These are phyloP conservation scores for Candolleomyces aberdarensis DNA, from an alignment of 768 basidiomycete species.

Conservation along the genomic window DNA sequence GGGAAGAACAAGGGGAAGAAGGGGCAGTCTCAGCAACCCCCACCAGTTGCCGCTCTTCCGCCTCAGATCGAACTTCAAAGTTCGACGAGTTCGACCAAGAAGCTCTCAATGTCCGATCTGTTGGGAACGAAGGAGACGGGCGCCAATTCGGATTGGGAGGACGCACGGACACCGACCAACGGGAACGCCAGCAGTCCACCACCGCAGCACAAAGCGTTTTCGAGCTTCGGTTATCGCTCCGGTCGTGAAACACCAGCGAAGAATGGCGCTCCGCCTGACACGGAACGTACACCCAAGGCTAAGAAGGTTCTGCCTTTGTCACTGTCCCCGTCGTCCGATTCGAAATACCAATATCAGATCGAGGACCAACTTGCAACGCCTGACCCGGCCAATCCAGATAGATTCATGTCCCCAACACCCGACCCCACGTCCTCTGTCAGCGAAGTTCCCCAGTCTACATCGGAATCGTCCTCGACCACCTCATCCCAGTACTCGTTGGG, in stretches of 20 bases:
- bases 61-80: slow-evolving; percentile 27
- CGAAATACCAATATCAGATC: slow-evolving; percentile 10
- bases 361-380: slow-evolving; percentile 30
- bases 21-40: slow-evolving; percentile 38
- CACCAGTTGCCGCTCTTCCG: slow-evolving; percentile 20
- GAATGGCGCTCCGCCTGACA: slow-evolving; percentile 24
- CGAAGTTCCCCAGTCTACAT: slow-evolving; percentile 68
- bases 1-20: slow-evolving; percentile 60
- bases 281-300: slow-evolving; percentile 40
- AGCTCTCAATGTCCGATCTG: slow-evolving; percentile 67
- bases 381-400: slow-evolving; percentile 44
- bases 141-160: slow-evolving; percentile 63
- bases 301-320: slow-evolving; percentile 34
- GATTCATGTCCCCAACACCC: slow-evolving; percentile 62
- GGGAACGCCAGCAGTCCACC: slow-evolving; percentile 14
- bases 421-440: slow-evolving; percentile 78
- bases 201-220: slow-evolving; percentile 5
- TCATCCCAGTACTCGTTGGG: slow-evolving; percentile 64
- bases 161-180: slow-evolving; percentile 52
- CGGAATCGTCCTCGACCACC: slow-evolving; percentile 61
- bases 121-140: slow-evolving; percentile 59
- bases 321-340: slow-evolving; percentile 12
- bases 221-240: slow-evolving; percentile 5
- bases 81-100: slow-evolving; percentile 46
- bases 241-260: slow-evolving; percentile 12